Evolutionary conservation across 352 stramenopile species (phyloP).

Genomic region (Globisporangium paddicum): DNA sequence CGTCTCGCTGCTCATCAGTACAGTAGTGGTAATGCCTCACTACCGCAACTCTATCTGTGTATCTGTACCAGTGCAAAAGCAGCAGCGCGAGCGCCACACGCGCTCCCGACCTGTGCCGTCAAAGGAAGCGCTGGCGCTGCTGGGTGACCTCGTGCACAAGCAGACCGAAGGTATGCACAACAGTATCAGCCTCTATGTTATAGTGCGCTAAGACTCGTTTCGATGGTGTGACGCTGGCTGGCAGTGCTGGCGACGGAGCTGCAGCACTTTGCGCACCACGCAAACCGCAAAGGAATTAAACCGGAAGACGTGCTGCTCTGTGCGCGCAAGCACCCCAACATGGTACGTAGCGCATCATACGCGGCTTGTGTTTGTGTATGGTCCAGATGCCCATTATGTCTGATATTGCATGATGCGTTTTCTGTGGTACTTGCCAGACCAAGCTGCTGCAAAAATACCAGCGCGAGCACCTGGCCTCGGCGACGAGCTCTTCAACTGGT

Average conservation of each 20-base stretch:
- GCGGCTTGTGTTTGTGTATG: too few relatives aligned
- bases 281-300: constrained; percentile 72
- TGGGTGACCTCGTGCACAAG: constrained; percentile 64
- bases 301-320: constrained; percentile 62
- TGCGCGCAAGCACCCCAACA: constrained; percentile 48
- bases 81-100: constrained; percentile 37
- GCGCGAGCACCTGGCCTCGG: constrained; percentile 30
- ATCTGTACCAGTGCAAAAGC: constrained; percentile 39
- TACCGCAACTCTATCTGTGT: not conserved
- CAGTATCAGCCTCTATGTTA: too few relatives aligned
- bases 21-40: not conserved
- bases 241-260: constrained; percentile 69
- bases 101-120: constrained; percentile 40
- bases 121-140: constrained; percentile 57
- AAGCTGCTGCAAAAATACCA: constrained; percentile 57
- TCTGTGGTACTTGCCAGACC: constrained; percentile 18
- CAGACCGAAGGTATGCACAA: constrained; percentile 53
- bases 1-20: not conserved
- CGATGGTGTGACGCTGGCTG: too few relatives aligned
- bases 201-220: too few relatives aligned
- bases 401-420: too few relatives aligned
- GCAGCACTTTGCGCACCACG: constrained; percentile 70
- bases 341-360: constrained; percentile 26
- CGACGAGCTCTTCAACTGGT: not conserved
- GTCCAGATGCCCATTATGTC: too few relatives aligned